These are phyloP conservation scores for Haematococcus sp. DNA, from an alignment of 139 green algal genomes.

Conservation along the genomic window DNA sequence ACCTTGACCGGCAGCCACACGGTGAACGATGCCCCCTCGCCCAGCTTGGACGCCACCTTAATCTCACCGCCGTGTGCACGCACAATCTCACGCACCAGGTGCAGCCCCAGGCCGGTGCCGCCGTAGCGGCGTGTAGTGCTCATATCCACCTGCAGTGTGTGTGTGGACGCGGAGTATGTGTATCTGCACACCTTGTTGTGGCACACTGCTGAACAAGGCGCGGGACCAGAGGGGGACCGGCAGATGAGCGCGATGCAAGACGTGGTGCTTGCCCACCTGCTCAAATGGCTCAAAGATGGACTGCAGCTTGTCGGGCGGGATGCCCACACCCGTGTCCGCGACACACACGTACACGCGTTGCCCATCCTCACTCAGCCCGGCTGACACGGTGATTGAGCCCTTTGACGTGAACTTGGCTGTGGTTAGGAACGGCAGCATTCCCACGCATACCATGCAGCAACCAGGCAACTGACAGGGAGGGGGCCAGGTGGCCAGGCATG, in stretches of 20 bases:
- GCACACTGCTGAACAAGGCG: too few species aligned
- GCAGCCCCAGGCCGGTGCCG: conserved; percentile 63
- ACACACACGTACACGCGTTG: conserved; percentile 28
- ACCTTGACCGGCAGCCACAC: too few species aligned
- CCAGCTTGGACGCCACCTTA: conserved; percentile 28
- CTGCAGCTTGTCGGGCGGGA: conserved; percentile 22
- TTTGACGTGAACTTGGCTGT: too few species aligned
- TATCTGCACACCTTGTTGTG: too few species aligned
- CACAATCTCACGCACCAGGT: conserved; percentile 31
- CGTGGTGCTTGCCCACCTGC: too few species aligned
- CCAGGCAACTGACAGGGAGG: too few species aligned
- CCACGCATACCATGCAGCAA: background rate
- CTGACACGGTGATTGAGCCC: too few species aligned
- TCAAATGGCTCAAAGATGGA: conserved; percentile 26
- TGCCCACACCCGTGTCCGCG: conserved; percentile 27
- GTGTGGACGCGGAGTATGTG: background rate
- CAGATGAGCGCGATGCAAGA: too few species aligned
- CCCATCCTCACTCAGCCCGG: too few species aligned
- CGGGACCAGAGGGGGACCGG: too few species aligned
- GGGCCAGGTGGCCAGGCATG: too few species aligned
- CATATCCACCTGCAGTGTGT: conserved; percentile 20
- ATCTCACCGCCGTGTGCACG: conserved; percentile 47
- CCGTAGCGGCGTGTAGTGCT: conserved; percentile 34
- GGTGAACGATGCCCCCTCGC: conserved; percentile 51
- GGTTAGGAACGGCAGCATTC: too few species aligned